Evolutionary conservation across 441 rosid genomes (phyloP).

Genomic region (Biscutella auriculata): DNA sequence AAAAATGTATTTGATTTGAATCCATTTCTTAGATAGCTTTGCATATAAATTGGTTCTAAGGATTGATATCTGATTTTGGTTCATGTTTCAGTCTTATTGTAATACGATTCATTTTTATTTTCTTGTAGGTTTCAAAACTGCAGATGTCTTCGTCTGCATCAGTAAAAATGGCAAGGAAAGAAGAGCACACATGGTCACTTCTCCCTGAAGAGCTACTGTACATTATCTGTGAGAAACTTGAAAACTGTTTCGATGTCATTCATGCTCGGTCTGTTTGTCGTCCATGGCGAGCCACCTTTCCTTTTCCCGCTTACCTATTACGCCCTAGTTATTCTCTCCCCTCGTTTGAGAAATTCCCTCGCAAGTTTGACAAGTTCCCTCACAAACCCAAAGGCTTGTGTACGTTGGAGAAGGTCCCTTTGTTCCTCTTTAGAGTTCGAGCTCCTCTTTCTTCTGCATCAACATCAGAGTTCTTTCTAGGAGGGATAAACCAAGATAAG

Average conservation of each 20-base stretch:
- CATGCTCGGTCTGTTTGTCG: constrained; percentile 11
- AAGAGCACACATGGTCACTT: neutral
- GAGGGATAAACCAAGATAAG: neutral
- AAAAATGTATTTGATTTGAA: no score
- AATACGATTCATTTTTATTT: neutral
- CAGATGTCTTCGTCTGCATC: neutral
- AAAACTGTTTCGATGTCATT: neutral
- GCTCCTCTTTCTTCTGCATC: neutral
- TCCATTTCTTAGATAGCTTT: no score
- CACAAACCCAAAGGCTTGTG: neutral
- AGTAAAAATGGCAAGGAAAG: neutral
- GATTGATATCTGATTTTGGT: no score
- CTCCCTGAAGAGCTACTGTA: constrained; percentile 5
- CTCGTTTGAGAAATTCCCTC: neutral
- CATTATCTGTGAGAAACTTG: neutral
- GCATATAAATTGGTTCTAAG: no score
- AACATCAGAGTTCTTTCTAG: neutral
- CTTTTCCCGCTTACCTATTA: neutral
- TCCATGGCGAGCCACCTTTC: constrained; percentile 1
- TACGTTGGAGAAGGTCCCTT: neutral
- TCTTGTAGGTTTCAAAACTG: neutral
- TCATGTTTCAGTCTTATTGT: no score
- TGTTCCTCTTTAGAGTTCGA: neutral
- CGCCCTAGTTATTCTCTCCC: constrained; percentile 1
- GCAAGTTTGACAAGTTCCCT: neutral